Percentiles rank a stretch among this genome's conserved stretches.
These are phyloP conservation scores for Pilasporangium apinafurcum DNA, from an alignment of 352 stramenopile genomes.

Conservation along the genomic window DNA sequence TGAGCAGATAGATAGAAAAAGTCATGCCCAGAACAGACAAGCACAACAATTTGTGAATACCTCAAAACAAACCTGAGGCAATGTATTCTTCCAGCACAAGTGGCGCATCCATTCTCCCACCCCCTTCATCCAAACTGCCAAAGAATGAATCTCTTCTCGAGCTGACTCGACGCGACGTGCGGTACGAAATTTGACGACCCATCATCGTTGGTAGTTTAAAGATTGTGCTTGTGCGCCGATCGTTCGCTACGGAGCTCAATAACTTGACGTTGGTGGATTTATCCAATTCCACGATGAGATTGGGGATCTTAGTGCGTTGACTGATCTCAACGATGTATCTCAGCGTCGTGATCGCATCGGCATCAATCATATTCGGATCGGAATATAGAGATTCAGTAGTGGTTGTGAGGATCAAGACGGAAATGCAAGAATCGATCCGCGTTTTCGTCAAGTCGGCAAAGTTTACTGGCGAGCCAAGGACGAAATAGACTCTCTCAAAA, in stretches of 20 bases:
- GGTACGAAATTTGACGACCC: slow-evolving; percentile 35
- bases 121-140: slow-evolving; percentile 25
- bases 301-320: slow-evolving; percentile 53
- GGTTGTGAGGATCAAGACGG: slow-evolving; percentile 60
- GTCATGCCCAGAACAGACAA: not conserved
- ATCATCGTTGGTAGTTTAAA: slow-evolving; percentile 31
- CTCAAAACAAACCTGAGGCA: slow-evolving; percentile 26
- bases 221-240: slow-evolving; percentile 25
- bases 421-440: slow-evolving; percentile 43
- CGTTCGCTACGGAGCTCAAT: slow-evolving; percentile 64
- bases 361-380: slow-evolving; percentile 79
- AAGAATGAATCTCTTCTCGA: slow-evolving; percentile 40
- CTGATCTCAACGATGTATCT: slow-evolving; percentile 80
- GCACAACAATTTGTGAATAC: not conserved
- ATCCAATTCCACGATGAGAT: slow-evolving; percentile 68
- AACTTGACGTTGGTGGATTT: slow-evolving; percentile 74
- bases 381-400: slow-evolving; percentile 43
- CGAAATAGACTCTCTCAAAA: slow-evolving; percentile 61
- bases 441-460: slow-evolving; percentile 67
- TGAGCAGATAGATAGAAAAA: slow-evolving; percentile 2
- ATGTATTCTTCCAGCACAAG: slow-evolving; percentile 71
- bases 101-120: slow-evolving; percentile 18
- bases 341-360: slow-evolving; percentile 75
- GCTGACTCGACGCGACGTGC: slow-evolving; percentile 24
- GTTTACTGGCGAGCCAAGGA: slow-evolving; percentile 64